Base-by-base conservation (phyloP, 805 yeast genomes). In the Metschnikowia lunata region DNA sequence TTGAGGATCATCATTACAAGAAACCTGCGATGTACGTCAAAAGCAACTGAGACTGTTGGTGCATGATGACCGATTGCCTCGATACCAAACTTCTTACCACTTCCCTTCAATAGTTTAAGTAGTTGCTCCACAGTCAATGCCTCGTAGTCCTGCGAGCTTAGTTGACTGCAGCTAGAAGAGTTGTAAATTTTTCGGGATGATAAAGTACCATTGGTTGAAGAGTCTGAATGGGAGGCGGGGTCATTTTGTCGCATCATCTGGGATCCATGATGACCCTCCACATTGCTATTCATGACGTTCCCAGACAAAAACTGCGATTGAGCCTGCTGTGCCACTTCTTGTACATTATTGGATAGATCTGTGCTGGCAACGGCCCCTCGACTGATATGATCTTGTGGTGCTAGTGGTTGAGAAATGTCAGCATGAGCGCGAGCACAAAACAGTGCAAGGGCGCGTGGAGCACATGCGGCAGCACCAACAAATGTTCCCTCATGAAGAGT, bases 401-500 rank as follows among this genome's bases (percentile, higher is more conserved):
- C 23, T 18, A 18, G 38, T 8, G 38, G 34, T 8, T 37, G 45
- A 12, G 40, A 13, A 32, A 30, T 28, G 14, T 37, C 45, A 34
- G 45, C 27, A 15, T 42, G 37, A 9, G 34, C 11, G 32, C 39
- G 40, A 5, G 35, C 15, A 29, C 43, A 35, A 27, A 39, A 36
- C 29, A 26, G 39, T 26, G 47, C 32, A 29, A 39, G 43, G 8
- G 43, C 43, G 40, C 36, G 43, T 8, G 47, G 30, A 10, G 43
- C 30, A 13, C 40, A 26, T 8, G 42, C 36, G 23, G 40, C 7
- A 12, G 40, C 37, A 7, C 51, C 43, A 14, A 61, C 54, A 45
- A 68, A 69, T 13, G 66, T 64, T 33, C 69, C 56, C 45, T 70
- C 75, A 49, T 70, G 70, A 11, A 71, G 51, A 8, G 67, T 62